Base-by-base conservation (phyloP, 176 grass and related monocot genomes). In the Oryza longistaminata region DNA sequence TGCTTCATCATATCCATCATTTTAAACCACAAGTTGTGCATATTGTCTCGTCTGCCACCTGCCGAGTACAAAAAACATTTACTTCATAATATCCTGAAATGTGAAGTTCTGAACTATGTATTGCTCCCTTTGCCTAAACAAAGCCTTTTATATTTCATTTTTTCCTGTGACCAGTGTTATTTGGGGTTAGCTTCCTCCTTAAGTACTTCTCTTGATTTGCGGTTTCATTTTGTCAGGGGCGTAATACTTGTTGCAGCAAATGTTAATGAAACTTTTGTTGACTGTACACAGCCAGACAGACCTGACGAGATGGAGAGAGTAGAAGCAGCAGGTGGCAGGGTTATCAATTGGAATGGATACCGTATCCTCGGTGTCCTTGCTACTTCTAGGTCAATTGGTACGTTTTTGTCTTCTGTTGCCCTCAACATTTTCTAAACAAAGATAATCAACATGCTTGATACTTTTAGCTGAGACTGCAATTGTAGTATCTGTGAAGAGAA, bases 341-440 rank as follows among this genome's bases (percentile, higher is more conserved):
- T 98, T 24, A 88, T 98, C 42, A 89, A 98, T 81, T 98, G 93
- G 96, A 91, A 95, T 15, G 93, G 91, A 10, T 81, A 88, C 50
- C 96, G 96, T 64, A 86, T 95, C 19, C 66, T 87, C 40, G 96
- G 93, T 27, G 89, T 95, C 44, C 91, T 98, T 61, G 85, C 96
- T 12, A 94, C 90, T 33, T 99, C 93, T 67, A 90, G 96, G 91
- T 89, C 96, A 65, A 93, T 98, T 68, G 96, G 96, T 93, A 90
- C 16, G 79, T 52, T 87, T 40, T 9, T 52, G 45, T 64, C 27
- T 44, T 37, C 19, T 78, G 46, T 73, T 88, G 8, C 35, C 64
- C n/a, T 31, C 6, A 69, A 68, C 55, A 34, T 77, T 84, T 83
- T 37, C 35, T 6, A 66, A 5, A 62, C 50, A 12, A 21, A 1